Evolutionary conservation across 257 asterid genomes (phyloP), one percentile per base, ranked within the genome.

Genomic region (Rubia yunnanensis): DNA sequence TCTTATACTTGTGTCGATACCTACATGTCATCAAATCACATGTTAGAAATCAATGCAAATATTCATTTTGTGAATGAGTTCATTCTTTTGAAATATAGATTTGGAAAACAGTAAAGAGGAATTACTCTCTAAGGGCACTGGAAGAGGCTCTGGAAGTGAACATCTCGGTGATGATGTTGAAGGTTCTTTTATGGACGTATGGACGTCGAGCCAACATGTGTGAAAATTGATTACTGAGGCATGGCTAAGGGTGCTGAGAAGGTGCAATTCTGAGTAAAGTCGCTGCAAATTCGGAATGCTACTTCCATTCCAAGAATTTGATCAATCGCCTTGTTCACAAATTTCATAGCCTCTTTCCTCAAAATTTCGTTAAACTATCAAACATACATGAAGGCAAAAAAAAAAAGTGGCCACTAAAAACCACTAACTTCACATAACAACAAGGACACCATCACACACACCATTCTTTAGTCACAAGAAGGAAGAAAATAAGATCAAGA

Each of bases 331-430:
- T 72, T 86, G 80, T 89, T 89, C 38, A 92, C 99, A 11, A 85
- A 83, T 80, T 92, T 92, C 97, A 86, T 87, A n/a, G 99, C 96
- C 64, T 97, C 99, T 72, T 86, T 92, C 39, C 99, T 97, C 68
- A 92, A 72, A 68, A 92, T 83, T 57, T 86, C 90, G 38, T 83
- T 88, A 35, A 78, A 79, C 97, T 92, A 80, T n/a, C n/a, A n/a
- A n/a, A n/a, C n/a, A n/a, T n/a, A n/a, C n/a, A n/a, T n/a, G n/a
- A n/a, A n/a, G n/a, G n/a, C n/a, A n/a, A n/a, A n/a, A n/a, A n/a
- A n/a, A n/a, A n/a, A n/a, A n/a, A n/a, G n/a, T n/a, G n/a, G n/a
- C 36, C 26, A 18, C 56, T 10, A 71, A 18, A 41, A 35, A 10
- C 18, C 8, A 58, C 36, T 56, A 56, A 56, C 8, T 39, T 46